A percentile compares a stretch with the other conserved stretches of the same genome.
Evolutionary conservation across 2,329 filamentous ascomycete genomes (phyloP).

Genomic region (Simplicillium sp.): DNA sequence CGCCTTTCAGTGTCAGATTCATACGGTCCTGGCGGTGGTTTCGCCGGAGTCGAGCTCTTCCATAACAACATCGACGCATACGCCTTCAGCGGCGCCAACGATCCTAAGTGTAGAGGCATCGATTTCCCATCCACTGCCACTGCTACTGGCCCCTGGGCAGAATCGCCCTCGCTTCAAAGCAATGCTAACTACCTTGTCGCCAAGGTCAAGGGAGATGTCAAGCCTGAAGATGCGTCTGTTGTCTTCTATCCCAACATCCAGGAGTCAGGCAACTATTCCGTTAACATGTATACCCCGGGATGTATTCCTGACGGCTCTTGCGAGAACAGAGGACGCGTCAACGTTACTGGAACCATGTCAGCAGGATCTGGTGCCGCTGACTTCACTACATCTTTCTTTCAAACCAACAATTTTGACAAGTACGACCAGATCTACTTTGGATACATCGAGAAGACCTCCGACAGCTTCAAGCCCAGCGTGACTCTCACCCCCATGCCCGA

Average conservation of each 20-base stretch:
- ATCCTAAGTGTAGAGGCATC: constrained; percentile 66
- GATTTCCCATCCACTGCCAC: constrained; percentile 55
- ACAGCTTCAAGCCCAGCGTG: constrained; percentile 68
- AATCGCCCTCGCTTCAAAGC: constrained; percentile 58
- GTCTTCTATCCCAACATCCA: constrained; percentile 77
- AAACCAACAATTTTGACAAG: constrained; percentile 95
- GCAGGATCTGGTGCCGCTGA: constrained; percentile 33
- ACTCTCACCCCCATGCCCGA: constrained; percentile 62
- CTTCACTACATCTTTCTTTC: constrained; percentile 58
- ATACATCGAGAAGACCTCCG: constrained; percentile 65
- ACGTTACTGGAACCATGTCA: constrained; percentile 66
- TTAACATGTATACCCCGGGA: constrained; percentile 88
- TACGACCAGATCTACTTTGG: constrained; percentile 90
- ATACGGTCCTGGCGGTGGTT: constrained; percentile 77
- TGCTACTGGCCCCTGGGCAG: constrained; percentile 63
- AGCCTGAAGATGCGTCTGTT: constrained; percentile 54
- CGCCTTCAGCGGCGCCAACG: constrained; percentile 80
- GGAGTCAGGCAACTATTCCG: constrained; percentile 83
- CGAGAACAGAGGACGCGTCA: constrained; percentile 65
- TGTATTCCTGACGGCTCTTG: constrained; percentile 77
- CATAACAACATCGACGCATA: constrained; percentile 79
- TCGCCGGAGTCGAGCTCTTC: constrained; percentile 80
- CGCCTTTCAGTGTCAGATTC: constrained; percentile 77
- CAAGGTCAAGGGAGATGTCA: constrained; percentile 45
- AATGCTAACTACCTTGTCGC: constrained; percentile 70